phyloP scores from a whole-genome alignment of 139 green algal species.

The Chlorella vulgaris region DNA sequence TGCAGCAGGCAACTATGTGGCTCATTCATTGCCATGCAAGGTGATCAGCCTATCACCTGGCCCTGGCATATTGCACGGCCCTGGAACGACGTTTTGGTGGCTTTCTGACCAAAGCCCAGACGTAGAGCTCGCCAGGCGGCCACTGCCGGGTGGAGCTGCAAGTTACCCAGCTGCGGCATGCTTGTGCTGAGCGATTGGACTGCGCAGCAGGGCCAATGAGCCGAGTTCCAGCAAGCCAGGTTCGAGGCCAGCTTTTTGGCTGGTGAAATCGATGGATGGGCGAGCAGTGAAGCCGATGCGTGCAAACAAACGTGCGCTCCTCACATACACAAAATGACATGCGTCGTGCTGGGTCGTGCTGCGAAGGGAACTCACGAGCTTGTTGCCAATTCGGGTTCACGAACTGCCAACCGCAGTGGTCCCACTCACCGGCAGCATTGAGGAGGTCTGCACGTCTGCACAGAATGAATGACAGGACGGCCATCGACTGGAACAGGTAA shows the following conservation, averaged over 20 bases:
- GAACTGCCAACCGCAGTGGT: too few relatives aligned
- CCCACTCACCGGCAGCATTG: too few relatives aligned
- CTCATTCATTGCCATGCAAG: background rate
- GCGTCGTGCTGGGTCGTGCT: too few relatives aligned
- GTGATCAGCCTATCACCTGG: background rate
- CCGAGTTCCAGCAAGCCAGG: background rate
- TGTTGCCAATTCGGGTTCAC: too few relatives aligned
- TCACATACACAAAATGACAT: too few relatives aligned
- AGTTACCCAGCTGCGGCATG: constrained; percentile 4
- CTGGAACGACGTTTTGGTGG: background rate
- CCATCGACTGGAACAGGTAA: constrained; percentile 21
- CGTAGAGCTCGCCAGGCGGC: constrained; percentile 11
- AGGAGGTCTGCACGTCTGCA: too few relatives aligned
- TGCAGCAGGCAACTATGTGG: too few relatives aligned
- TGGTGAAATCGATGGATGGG: too few relatives aligned
- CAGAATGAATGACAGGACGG: background rate
- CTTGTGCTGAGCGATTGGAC: background rate
- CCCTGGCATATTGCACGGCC: background rate
- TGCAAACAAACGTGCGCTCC: background rate
- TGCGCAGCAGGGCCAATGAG: background rate
- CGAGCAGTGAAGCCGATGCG: background rate
- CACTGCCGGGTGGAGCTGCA: constrained; percentile 22
- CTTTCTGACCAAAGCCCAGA: background rate
- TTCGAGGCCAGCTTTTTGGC: too few relatives aligned
- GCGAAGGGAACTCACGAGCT: too few relatives aligned